Conservation (phyloP, 306 rosid genomes). For the Cyclanthera cordifolia region DNA sequence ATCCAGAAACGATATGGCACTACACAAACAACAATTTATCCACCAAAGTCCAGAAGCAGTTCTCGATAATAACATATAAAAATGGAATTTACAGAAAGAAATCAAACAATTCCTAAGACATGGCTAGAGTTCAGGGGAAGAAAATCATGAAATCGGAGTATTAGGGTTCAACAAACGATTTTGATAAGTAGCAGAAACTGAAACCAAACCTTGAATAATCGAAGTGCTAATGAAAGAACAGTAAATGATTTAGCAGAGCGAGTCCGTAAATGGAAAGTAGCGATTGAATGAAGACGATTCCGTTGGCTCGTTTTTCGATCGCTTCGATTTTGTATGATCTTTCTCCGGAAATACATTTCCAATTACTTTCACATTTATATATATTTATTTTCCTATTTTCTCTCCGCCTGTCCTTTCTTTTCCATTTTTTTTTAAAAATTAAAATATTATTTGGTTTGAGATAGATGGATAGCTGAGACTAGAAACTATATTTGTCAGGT, state of each 20-base stretch:
- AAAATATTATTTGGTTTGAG: no score
- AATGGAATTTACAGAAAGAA: background rate
- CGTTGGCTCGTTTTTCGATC: background rate
- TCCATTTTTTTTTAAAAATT: no score
- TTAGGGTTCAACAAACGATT: background rate
- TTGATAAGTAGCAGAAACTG: background rate
- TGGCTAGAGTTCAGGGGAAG: background rate
- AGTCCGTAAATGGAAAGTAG: no score
- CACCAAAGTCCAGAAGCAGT: background rate
- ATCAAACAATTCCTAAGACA: background rate
- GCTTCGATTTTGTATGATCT: no score
- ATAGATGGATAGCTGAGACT: no score
- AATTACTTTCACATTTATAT: background rate
- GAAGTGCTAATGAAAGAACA: background rate
- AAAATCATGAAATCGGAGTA: slow-evolving; percentile 1
- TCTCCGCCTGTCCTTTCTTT: background rate
- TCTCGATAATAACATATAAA: background rate
- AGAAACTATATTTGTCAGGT: no score
- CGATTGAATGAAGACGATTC: background rate
- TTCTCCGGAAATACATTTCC: background rate
- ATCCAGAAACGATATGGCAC: background rate
- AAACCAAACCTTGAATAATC: background rate
- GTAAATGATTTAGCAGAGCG: background rate
- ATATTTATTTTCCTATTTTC: background rate
- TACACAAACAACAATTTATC: no score